Evolutionary conservation across 1,139 yeast genomes (phyloP).

Genomic region (Saccharomyces uvarum): DNA sequence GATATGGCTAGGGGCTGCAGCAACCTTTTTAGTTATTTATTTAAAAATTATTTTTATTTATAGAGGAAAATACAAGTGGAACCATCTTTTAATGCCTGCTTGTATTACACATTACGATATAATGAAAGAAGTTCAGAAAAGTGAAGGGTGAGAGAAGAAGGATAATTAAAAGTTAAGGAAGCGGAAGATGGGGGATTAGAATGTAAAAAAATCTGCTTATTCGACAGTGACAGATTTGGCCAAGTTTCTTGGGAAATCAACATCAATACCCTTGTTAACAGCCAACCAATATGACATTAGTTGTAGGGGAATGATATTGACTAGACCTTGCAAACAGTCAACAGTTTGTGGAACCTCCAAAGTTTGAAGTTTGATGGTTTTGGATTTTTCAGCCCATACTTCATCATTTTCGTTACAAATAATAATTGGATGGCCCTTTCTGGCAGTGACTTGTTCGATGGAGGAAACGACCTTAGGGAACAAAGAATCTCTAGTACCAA

Average conservation of each 20-base stretch:
- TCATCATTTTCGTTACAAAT: constrained; percentile 86
- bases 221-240: constrained; percentile 97
- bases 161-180: background rate
- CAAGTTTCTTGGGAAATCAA: constrained; percentile 96
- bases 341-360: constrained; percentile 92
- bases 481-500: constrained; percentile 95
- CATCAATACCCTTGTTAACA: constrained; percentile 89
- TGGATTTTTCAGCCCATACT: constrained; percentile 46
- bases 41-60: background rate
- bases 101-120: background rate
- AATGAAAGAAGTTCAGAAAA: background rate
- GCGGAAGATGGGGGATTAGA: background rate
- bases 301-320: constrained; percentile 92
- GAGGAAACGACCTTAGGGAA: constrained; percentile 96
- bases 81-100: background rate
- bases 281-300: constrained; percentile 97
- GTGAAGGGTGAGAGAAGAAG: background rate
- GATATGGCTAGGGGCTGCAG: background rate
- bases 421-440: constrained; percentile 94
- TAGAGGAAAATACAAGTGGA: background rate
- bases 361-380: constrained; percentile 40
- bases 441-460: constrained; percentile 91
- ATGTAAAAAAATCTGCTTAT: constrained; percentile 9
- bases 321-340: constrained; percentile 93
- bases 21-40: background rate